A percentile compares a stretch with the other conserved stretches of the same genome.
These are phyloP conservation scores for Cairneyella variabilis DNA, from an alignment of 495 filamentous ascomycete genomes.

Conservation along the genomic window DNA sequence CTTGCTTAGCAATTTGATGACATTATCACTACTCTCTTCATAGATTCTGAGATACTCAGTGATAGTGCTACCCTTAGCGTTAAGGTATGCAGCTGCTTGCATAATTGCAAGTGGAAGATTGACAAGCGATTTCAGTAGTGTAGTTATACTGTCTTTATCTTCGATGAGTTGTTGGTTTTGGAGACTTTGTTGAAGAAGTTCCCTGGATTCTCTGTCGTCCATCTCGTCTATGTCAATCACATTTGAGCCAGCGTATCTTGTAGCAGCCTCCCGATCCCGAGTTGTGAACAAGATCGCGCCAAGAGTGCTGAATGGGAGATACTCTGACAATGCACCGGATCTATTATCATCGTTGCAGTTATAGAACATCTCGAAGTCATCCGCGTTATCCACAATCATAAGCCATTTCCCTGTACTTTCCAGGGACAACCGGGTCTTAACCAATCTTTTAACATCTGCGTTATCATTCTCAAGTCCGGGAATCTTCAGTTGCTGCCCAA, in stretches of 20 bases:
- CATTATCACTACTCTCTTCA: constrained; percentile 7
- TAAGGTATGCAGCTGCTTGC: constrained; percentile 38
- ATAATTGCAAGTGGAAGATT: constrained; percentile 43
- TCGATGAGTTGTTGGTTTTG: constrained; percentile 12
- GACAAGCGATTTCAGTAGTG: constrained; percentile 3
- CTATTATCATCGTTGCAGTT: constrained; percentile 28
- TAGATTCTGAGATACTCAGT: constrained; percentile 14
- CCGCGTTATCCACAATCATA: constrained; percentile 6
- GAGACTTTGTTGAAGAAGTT: constrained; percentile 25
- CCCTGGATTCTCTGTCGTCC: constrained; percentile 21
- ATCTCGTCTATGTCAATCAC: constrained; percentile 28
- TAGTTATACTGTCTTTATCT: constrained; percentile 1
- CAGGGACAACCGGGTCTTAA: constrained; percentile 19
- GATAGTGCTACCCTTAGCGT: constrained; percentile 4
- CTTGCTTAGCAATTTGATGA: constrained; percentile 36
- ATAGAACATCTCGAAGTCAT: constrained; percentile 4
- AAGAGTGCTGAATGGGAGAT: constrained; percentile 3
- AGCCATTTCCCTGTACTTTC: constrained; percentile 25
- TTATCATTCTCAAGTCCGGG: constrained; percentile 13
- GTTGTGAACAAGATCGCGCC: constrained; percentile 11
- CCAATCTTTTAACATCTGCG: constrained; percentile 21
- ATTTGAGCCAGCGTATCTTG: constrained; percentile 13
- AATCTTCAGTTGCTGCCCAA: constrained; percentile 21
- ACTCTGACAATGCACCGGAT: constrained; percentile 3
- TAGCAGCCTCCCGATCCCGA: constrained; percentile 2